These are phyloP conservation scores for Henckelia pumila DNA, from an alignment of 257 asterid genomes.

Conservation along the genomic window DNA sequence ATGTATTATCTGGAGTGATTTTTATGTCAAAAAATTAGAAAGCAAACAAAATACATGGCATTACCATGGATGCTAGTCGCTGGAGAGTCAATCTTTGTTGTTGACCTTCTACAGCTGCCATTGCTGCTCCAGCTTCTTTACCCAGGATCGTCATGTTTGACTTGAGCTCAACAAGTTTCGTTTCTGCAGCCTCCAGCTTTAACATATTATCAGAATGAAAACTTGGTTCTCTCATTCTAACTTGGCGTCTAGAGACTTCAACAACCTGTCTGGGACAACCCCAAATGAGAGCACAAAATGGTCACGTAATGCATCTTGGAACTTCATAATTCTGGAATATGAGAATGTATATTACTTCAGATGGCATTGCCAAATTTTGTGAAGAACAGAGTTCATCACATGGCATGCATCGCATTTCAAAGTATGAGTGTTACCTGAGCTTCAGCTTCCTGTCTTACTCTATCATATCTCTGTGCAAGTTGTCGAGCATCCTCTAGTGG, in stretches of 20 bases:
- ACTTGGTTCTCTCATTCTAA: conserved; percentile 45
- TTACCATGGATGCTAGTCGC: conserved; percentile 40
- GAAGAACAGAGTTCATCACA: conserved; percentile 4
- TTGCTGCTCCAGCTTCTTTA: conserved; percentile 65
- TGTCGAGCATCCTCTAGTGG: conserved; percentile 57
- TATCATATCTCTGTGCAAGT: conserved; percentile 50
- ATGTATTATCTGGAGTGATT: background rate
- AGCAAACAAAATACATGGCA: background rate
- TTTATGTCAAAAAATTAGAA: conserved; percentile 4
- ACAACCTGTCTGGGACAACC: conserved; percentile 45
- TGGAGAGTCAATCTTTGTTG: conserved; percentile 51
- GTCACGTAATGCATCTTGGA: background rate
- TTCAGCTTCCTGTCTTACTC: conserved; percentile 55
- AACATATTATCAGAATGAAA: conserved; percentile 27
- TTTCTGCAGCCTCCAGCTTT: conserved; percentile 36
- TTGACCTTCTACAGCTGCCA: conserved; percentile 69
- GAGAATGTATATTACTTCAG: background rate
- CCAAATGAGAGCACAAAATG: conserved; percentile 9
- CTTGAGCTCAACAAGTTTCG: conserved; percentile 36
- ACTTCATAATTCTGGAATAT: background rate
- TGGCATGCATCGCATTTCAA: background rate
- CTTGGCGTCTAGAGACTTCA: conserved; percentile 66
- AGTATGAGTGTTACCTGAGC: conserved; percentile 42
- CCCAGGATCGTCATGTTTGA: conserved; percentile 54
- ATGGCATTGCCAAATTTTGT: background rate